Percentiles rank a stretch among this genome's conserved stretches.
Conservation (phyloP, 768 basidiomycete species). For the Suillus lakei region DNA sequence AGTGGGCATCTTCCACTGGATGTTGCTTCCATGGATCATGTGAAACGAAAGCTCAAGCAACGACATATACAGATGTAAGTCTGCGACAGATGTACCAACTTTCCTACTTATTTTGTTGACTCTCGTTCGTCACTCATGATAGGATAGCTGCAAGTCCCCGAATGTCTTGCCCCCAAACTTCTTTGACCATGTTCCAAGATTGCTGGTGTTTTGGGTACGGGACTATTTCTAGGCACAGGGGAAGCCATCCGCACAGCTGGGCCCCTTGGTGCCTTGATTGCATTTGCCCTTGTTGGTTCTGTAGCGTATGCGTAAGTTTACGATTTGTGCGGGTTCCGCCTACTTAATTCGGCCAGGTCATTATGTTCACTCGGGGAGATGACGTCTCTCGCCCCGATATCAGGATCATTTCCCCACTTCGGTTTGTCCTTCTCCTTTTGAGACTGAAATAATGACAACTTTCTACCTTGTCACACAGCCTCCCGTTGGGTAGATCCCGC, state of each 20-base stretch:
- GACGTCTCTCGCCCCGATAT: slow-evolving; percentile 78
- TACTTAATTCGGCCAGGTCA: slow-evolving; percentile 39
- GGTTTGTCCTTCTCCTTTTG: slow-evolving; percentile 38
- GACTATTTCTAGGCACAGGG: slow-evolving; percentile 77
- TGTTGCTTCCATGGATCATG: slow-evolving; percentile 64
- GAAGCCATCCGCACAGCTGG: slow-evolving; percentile 61
- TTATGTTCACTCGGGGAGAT: slow-evolving; percentile 77
- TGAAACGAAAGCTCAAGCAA: slow-evolving; percentile 74
- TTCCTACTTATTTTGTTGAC: background rate
- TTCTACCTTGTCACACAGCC: slow-evolving; percentile 35
- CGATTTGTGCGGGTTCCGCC: slow-evolving; percentile 28
- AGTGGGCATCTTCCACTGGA: slow-evolving; percentile 29
- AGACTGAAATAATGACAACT: background rate
- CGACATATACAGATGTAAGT: slow-evolving; percentile 79
- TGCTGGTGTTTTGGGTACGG: slow-evolving; percentile 76
- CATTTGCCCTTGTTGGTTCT: slow-evolving; percentile 65
- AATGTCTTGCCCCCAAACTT: background rate
- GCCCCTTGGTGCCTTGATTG: slow-evolving; percentile 68
- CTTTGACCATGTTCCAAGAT: slow-evolving; percentile 43
- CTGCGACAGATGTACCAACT: background rate
- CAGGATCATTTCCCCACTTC: slow-evolving; percentile 79
- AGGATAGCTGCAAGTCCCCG: slow-evolving; percentile 63
- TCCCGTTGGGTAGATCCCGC: slow-evolving; percentile 64
- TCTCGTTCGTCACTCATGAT: slow-evolving; percentile 3
- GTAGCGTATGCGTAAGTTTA: slow-evolving; percentile 61